A percentile compares a stretch with the other conserved stretches of the same genome.
phyloP scores from a whole-genome alignment of 2,329 filamentous ascomycete species.

The Thielaviopsis euricoi region DNA sequence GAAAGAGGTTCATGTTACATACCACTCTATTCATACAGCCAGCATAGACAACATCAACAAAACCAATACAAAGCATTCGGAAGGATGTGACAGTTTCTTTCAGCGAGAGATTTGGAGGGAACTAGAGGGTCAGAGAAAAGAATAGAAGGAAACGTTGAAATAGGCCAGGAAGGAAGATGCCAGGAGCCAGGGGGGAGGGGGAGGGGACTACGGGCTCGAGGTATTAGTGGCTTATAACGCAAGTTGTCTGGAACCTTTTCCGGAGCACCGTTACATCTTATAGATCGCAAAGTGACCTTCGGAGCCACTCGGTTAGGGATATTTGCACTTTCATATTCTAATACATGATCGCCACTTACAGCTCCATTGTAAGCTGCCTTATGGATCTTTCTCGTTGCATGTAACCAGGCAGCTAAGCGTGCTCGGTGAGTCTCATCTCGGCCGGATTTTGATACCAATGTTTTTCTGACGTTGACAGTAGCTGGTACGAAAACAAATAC shows the following conservation, averaged over 20 bases:
- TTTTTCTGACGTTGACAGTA: background rate
- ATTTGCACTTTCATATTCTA: background rate
- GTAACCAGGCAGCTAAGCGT: background rate
- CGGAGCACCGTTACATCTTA: background rate
- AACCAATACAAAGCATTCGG: background rate
- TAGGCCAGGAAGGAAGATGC: background rate
- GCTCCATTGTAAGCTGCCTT: background rate
- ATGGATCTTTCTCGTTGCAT: background rate
- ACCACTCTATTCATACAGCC: background rate
- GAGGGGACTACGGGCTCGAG: background rate
- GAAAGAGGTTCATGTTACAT: too few species aligned
- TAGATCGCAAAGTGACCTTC: background rate
- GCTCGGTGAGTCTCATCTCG: background rate
- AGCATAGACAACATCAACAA: background rate
- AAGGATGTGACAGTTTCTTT: background rate
- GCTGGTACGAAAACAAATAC: background rate
- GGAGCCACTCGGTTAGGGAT: background rate
- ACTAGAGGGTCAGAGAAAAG: background rate
- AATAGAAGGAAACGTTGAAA: background rate
- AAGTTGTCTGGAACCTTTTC: background rate
- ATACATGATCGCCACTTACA: background rate
- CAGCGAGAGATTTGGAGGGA: too few species aligned
- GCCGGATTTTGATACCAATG: background rate
- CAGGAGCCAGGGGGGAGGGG: background rate
- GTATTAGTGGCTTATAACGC: background rate